phyloP scores from a whole-genome alignment of 371 early-diverging fungal genomes.

The Actinomortierella ambigua region DNA sequence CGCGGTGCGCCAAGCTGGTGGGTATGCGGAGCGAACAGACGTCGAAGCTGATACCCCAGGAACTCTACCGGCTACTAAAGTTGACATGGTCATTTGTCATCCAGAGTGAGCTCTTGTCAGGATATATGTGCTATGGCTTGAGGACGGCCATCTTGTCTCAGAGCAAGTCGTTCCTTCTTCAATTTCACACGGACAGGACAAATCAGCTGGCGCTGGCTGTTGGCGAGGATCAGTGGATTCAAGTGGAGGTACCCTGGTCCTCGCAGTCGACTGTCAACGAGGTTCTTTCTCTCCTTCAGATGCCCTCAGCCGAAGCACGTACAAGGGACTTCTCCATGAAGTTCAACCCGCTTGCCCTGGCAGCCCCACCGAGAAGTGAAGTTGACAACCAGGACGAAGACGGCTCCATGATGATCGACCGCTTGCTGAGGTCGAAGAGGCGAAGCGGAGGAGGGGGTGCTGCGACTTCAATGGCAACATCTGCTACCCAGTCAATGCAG shows the following conservation, averaged over 20 bases:
- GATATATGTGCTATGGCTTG: constrained; percentile 84
- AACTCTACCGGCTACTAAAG: constrained; percentile 82
- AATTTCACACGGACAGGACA: constrained; percentile 90
- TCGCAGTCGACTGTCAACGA: constrained; percentile 85
- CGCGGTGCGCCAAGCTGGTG: constrained; percentile 86
- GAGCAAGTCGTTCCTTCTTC: constrained; percentile 83
- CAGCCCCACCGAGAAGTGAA: constrained; percentile 21
- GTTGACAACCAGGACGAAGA: constrained; percentile 31
- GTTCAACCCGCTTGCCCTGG: constrained; percentile 26
- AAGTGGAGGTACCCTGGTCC: constrained; percentile 88
- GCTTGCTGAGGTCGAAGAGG: too few relatives aligned
- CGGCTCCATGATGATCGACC: too few relatives aligned
- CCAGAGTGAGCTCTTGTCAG: constrained; percentile 75
- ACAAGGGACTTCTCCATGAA: constrained; percentile 40
- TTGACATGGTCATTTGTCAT: constrained; percentile 80
- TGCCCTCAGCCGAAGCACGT: constrained; percentile 35
- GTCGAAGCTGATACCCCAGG: constrained; percentile 81
- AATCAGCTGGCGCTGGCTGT: constrained; percentile 87
- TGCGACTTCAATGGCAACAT: too few relatives aligned
- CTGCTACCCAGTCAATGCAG: too few relatives aligned
- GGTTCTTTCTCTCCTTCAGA: constrained; percentile 59
- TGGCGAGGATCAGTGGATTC: constrained; percentile 95
- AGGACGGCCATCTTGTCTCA: constrained; percentile 80
- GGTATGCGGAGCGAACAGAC: constrained; percentile 88
- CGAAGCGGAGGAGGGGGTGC: constrained; percentile 16